These are phyloP conservation scores for Thraustochytrium sp. DNA, from an alignment of 352 stramenopile species.

Conservation along the genomic window DNA sequence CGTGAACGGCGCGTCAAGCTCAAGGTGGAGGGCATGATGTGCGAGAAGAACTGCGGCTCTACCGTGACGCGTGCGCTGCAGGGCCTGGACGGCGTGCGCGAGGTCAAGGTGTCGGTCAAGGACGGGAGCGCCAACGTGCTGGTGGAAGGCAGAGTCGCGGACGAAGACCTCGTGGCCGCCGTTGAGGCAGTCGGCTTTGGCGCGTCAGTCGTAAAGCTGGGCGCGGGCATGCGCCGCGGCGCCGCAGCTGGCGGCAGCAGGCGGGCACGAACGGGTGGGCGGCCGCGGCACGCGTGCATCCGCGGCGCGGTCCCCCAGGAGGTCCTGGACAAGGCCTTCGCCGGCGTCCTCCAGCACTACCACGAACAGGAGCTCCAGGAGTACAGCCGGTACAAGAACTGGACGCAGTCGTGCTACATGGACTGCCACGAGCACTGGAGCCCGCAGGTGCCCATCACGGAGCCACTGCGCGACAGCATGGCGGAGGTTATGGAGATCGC, in stretches of 20 bases:
- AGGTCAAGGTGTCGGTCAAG: neutral
- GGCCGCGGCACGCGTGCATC: conserved; percentile 15
- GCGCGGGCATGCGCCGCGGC: neutral
- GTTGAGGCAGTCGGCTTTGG: conserved; percentile 13
- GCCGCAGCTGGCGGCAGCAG: neutral
- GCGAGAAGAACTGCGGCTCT: conserved; percentile 25
- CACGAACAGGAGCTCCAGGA: conserved; percentile 39
- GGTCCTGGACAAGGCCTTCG: neutral
- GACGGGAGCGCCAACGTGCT: neutral
- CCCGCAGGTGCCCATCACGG: conserved; percentile 36
- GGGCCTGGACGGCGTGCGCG: neutral
- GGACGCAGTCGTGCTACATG: conserved; percentile 45
- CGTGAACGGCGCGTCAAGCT: neutral
- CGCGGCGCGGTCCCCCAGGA: neutral
- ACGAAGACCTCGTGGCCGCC: neutral
- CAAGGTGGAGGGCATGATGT: conserved; percentile 23
- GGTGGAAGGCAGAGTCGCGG: neutral
- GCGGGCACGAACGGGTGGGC: neutral
- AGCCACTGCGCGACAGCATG: conserved; percentile 15
- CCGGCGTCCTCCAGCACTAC: conserved; percentile 29
- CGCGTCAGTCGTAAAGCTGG: neutral
- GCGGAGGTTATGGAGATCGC: neutral
- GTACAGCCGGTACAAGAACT: conserved; percentile 45
- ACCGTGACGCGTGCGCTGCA: neutral
- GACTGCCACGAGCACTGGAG: conserved; percentile 39